Evolutionary conservation across 805 yeast genomes (phyloP).

Genomic region (Metschnikowia lochheadii): DNA sequence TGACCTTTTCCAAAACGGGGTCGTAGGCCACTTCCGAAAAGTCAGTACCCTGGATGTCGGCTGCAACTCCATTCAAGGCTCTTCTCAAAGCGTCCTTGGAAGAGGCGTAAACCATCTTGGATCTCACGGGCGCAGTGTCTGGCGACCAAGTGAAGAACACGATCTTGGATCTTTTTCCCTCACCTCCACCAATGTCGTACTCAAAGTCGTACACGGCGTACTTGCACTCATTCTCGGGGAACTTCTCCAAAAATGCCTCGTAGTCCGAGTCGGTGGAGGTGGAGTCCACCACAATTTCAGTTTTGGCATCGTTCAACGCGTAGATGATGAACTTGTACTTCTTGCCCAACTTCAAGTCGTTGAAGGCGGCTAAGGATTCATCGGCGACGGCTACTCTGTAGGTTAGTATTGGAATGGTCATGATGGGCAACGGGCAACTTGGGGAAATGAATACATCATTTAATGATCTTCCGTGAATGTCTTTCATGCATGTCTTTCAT

Average conservation of each 20-base stretch:
- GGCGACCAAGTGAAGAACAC: conserved; percentile 90
- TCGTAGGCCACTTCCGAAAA: conserved; percentile 95
- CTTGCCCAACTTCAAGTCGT: conserved; percentile 92
- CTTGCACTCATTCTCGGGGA: conserved; percentile 94
- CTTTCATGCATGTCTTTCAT: not conserved
- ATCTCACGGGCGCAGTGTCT: conserved; percentile 90
- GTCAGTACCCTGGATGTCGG: conserved; percentile 98
- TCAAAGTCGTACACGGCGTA: conserved; percentile 97
- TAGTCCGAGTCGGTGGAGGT: conserved; percentile 73
- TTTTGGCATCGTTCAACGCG: conserved; percentile 77
- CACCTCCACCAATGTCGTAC: conserved; percentile 83
- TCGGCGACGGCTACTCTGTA: conserved; percentile 51
- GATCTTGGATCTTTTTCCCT: conserved; percentile 86
- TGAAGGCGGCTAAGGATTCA: conserved; percentile 90
- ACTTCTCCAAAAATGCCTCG: conserved; percentile 79
- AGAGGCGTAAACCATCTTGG: conserved; percentile 98
- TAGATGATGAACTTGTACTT: conserved; percentile 80
- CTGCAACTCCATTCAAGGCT: conserved; percentile 89
- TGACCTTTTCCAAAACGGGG: conserved; percentile 83
- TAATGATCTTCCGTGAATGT: no score
- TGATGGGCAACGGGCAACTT: not conserved
- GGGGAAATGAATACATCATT: not conserved
- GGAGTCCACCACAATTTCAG: conserved; percentile 85
- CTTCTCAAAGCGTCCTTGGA: conserved; percentile 97
- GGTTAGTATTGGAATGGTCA: conserved; percentile 18